Base-by-base conservation (phyloP, 2,329 filamentous ascomycete species). In the Microdochium nivale region DNA sequence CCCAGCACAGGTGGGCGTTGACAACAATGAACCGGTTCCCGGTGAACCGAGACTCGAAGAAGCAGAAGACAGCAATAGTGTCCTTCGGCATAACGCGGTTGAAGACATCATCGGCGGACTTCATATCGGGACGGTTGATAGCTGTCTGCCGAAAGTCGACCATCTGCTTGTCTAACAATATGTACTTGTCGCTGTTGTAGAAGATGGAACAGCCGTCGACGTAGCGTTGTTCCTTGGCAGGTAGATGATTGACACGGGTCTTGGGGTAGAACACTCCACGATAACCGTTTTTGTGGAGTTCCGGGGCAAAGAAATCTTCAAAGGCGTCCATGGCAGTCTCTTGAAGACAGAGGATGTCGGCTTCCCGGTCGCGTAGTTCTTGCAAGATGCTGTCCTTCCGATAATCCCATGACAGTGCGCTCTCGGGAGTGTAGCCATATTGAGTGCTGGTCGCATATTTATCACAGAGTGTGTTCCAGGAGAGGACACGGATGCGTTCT, bases 1-100 rank as follows among this genome's bases (percentile, higher is more conserved):
- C 91, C 94, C 94, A 99, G 62, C 90, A 95, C 50, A 97, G 77
- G 74, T 99, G 94, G 4, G 89, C 88, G 64, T 97, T 97, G 59
- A 90, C 90, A 33, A 97, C 84, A 56, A 99, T 95, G 62, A 97
- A 74, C 52, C 94, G 85, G 14, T 90, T 85, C n/a, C 94, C 94
- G 0, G 92, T 96, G 54, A 81, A 74, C 35, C 92, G 83, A 62
- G 95, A 96, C 69, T 99, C 94, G 56, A 99, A 82, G 74, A 97
- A 95, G 52, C 87, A 84, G 48, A 96, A 82, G 48, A 96, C 86
- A 16, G 88, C 94, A 67, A 99, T 96, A 66, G 97, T 92, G 75
- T 99, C 94, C 71, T 94, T 90, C 55, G 92, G 91, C 94, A 96
- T 97, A 54, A 99, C 87, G 25, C 94, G 87, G 67, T 99, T 99